These are phyloP conservation scores for Monoraphidium neglectum DNA, from an alignment of 139 green algal species.

Conservation along the genomic window DNA sequence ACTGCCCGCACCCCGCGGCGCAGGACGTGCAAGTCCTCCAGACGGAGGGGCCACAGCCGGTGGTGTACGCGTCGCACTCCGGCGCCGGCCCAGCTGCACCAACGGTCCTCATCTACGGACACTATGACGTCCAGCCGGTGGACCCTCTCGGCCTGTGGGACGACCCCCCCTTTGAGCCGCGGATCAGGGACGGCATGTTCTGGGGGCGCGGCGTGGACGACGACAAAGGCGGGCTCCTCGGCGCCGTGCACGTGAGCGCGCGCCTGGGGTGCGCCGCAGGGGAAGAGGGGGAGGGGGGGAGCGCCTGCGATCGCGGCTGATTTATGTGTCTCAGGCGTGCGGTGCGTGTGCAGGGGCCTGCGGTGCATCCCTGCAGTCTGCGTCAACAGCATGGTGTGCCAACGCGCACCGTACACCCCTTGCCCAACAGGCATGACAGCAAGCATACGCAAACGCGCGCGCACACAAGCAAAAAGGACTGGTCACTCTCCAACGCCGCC, in stretches of 20 bases:
- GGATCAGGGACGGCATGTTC: constrained; percentile 42
- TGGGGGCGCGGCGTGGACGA: constrained; percentile 53
- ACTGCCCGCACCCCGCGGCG: no score
- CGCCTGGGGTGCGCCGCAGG: no score
- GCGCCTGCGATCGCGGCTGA: no score
- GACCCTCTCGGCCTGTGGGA: constrained; percentile 66
- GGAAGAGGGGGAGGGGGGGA: no score
- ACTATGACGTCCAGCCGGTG: constrained; percentile 79
- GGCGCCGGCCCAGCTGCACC: constrained; percentile 28
- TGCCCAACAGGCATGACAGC: no score
- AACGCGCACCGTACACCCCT: no score
- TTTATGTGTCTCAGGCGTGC: no score
- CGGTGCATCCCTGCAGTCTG: no score
- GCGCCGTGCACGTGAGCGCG: constrained; percentile 48
- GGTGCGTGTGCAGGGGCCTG: no score
- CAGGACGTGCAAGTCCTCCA: constrained; percentile 32
- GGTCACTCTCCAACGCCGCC: not conserved
- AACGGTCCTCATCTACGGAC: constrained; percentile 77
- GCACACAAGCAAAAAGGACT: no score
- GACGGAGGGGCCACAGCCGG: constrained; percentile 57
- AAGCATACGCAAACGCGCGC: no score
- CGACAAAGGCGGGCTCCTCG: constrained; percentile 45
- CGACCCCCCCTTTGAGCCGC: constrained; percentile 49
- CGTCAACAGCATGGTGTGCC: no score
- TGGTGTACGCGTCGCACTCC: constrained; percentile 72